These are phyloP conservation scores for Sclerotinia trifoliorum DNA, from an alignment of 2,329 filamentous ascomycete species.

Conservation along the genomic window DNA sequence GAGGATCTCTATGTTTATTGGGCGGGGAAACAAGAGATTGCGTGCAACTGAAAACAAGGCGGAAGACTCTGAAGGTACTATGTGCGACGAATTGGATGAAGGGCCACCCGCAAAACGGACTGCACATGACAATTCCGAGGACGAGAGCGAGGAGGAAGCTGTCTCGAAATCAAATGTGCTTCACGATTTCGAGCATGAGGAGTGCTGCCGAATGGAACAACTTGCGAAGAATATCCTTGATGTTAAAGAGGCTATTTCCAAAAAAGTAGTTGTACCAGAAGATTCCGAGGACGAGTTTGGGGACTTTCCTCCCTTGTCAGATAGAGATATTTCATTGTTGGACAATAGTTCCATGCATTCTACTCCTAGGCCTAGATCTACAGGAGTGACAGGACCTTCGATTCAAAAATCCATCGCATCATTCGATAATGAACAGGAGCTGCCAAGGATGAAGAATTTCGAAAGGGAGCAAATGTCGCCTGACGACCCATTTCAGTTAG, in stretches of 20 bases:
- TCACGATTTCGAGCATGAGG: neutral
- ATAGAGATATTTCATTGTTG: conserved; percentile 31
- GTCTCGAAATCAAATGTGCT: neutral
- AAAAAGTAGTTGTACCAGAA: conserved; percentile 18
- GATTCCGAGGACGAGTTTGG: conserved; percentile 40
- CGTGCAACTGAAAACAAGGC: conserved; percentile 27
- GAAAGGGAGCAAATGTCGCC: conserved; percentile 6
- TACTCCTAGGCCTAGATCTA: neutral
- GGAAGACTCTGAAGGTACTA: conserved; percentile 29
- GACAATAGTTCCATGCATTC: conserved; percentile 10
- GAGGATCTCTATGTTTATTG: conserved; percentile 54
- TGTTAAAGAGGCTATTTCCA: neutral
- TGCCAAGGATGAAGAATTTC: conserved; percentile 14
- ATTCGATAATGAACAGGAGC: neutral
- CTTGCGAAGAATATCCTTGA: conserved; percentile 4
- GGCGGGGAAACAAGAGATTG: conserved; percentile 33
- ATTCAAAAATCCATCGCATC: neutral
- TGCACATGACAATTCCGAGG: neutral
- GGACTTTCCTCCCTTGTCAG: conserved; percentile 38
- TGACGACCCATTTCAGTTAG: neutral
- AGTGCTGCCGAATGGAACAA: conserved; percentile 2
- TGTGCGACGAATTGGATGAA: conserved; percentile 10
- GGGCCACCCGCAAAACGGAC: neutral
- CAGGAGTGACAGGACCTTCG: neutral
- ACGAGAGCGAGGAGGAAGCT: neutral